Percentiles rank a stretch among this genome's conserved stretches.
phyloP scores from a whole-genome alignment of 2,329 filamentous ascomycete species.

The Fusarium sp. region DNA sequence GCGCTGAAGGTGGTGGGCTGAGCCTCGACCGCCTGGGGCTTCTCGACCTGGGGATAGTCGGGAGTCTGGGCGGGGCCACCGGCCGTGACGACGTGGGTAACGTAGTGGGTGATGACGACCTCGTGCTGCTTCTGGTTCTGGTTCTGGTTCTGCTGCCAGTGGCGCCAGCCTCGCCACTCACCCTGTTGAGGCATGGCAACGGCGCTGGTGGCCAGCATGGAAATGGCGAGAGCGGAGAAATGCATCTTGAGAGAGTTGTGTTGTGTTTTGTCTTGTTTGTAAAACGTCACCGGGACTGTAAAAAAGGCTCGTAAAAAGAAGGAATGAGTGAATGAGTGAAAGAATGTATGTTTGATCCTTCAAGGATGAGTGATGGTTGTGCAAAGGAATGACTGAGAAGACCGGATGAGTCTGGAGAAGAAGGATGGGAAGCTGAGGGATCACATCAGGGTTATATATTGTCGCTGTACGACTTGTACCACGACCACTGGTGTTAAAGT shows the following conservation, averaged over 20 bases:
- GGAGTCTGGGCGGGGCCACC: conserved; percentile 2
- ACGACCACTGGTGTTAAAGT: background rate
- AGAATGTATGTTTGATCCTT: conserved; percentile 30
- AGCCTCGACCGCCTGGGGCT: conserved; percentile 1
- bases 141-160: background rate
- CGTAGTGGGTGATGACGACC: conserved; percentile 24
- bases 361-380: conserved; percentile 31
- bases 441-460: conserved; percentile 35
- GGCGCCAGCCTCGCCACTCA: background rate
- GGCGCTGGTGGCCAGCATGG: conserved; percentile 33
- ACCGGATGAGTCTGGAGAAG: conserved; percentile 30
- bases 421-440: conserved; percentile 3
- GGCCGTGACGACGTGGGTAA: conserved; percentile 30
- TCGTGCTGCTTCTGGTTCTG: conserved; percentile 9
- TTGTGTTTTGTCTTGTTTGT: conserved; percentile 1
- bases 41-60: background rate
- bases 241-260: conserved; percentile 32
- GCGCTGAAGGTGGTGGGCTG: background rate
- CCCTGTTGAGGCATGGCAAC: conserved; percentile 24
- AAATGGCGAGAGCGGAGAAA: conserved; percentile 28
- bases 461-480: conserved; percentile 22
- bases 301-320: conserved; percentile 1
- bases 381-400: conserved; percentile 32
- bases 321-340: conserved; percentile 9
- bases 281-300: conserved; percentile 34